phyloP scores from a whole-genome alignment of 257 asterid genomes.

The Paulownia fortunei region DNA sequence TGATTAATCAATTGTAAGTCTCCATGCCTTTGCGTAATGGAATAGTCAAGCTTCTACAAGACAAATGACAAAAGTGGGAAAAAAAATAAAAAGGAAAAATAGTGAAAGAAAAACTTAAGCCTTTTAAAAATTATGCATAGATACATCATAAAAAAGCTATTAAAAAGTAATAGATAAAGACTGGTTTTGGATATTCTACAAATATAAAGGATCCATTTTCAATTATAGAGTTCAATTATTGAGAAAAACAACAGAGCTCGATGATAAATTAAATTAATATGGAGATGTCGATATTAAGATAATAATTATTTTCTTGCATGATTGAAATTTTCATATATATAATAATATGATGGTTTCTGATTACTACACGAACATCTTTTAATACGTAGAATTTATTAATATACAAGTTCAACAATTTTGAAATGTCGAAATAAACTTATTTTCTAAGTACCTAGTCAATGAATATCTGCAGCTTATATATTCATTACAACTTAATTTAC shows the following conservation, averaged over 20 bases:
- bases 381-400: neutral
- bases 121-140: neutral
- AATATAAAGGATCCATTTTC: neutral
- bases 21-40: too few relatives aligned
- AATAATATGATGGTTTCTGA: neutral
- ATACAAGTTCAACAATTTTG: too few relatives aligned
- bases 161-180: neutral
- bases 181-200: neutral
- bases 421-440: too few relatives aligned
- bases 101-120: neutral
- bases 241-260: neutral
- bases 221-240: neutral
- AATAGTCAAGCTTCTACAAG: neutral
- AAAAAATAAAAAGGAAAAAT: neutral
- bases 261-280: too few relatives aligned
- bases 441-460: neutral
- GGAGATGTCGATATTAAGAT: neutral
- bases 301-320: too few relatives aligned
- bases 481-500: neutral
- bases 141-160: neutral
- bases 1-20: too few relatives aligned
- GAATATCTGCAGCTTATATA: neutral
- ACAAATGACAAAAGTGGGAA: neutral
- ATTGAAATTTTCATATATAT: too few relatives aligned
- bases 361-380: too few relatives aligned